phyloP scores from a whole-genome alignment of 805 yeast genomes.

The Zygosaccharomyces bisporus region DNA sequence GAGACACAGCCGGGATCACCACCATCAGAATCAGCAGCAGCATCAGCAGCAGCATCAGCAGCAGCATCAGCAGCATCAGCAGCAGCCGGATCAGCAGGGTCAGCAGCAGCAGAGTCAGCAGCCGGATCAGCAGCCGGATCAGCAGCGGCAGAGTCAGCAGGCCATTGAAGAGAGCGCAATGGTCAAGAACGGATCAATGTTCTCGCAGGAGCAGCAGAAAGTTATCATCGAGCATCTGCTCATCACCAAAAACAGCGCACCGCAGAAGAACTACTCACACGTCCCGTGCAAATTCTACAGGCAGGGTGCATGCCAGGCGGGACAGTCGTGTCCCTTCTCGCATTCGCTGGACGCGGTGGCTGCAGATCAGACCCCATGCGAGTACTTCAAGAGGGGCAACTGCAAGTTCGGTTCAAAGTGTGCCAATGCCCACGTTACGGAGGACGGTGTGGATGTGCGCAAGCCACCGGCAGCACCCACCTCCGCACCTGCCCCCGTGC shows the following conservation, averaged over 20 bases:
- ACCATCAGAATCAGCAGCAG: not conserved
- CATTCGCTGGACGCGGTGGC: slow-evolving; percentile 61
- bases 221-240: slow-evolving; percentile 28
- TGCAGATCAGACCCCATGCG: slow-evolving; percentile 54
- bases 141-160: not conserved
- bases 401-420: slow-evolving; percentile 94
- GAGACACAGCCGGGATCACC: slow-evolving; percentile 3
- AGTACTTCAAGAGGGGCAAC: slow-evolving; percentile 93
- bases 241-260: slow-evolving; percentile 28
- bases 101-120: not conserved
- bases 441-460: slow-evolving; percentile 75
- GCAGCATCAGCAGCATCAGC: not conserved
- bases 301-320: slow-evolving; percentile 96
- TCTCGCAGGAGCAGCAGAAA: slow-evolving; percentile 27
- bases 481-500: not conserved
- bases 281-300: slow-evolving; percentile 93
- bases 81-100: not conserved
- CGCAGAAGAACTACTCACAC: slow-evolving; percentile 48
- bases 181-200: slow-evolving; percentile 8
- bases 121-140: not conserved
- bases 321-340: slow-evolving; percentile 84
- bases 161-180: not conserved
- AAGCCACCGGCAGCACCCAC: slow-evolving; percentile 40
- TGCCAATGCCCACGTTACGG: slow-evolving; percentile 86
- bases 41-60: not conserved